phyloP scores from a whole-genome alignment of 805 yeast genomes.

The Starmera dryadoides region DNA sequence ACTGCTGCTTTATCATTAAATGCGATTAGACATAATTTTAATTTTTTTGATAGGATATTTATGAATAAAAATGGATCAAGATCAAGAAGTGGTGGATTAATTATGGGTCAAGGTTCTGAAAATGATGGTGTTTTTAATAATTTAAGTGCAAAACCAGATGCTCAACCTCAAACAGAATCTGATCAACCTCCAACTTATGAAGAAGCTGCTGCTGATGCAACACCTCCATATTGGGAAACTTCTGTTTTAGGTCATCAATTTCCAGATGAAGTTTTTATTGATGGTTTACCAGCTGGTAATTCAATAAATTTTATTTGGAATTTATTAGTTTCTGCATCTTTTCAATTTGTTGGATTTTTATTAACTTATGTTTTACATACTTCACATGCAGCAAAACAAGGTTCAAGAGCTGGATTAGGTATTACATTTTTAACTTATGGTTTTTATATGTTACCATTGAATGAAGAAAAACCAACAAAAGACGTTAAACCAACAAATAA shows the following conservation, averaged over 20 bases:
- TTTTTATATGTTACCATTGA: slow-evolving; percentile 43
- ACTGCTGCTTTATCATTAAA: slow-evolving; percentile 6
- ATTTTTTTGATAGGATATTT: slow-evolving; percentile 30
- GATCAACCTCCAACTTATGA: slow-evolving; percentile 84
- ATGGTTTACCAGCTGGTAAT: slow-evolving; percentile 93
- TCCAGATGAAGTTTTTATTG: slow-evolving; percentile 85
- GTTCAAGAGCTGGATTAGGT: slow-evolving; percentile 89
- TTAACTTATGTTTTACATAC: slow-evolving; percentile 88
- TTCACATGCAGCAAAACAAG: slow-evolving; percentile 95
- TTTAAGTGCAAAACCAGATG: slow-evolving; percentile 82
- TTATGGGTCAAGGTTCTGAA: slow-evolving; percentile 26
- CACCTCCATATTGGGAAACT: slow-evolving; percentile 97
- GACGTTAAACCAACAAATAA: slow-evolving; percentile 11
- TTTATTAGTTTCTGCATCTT: slow-evolving; percentile 77
- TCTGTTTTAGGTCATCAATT: slow-evolving; percentile 70
- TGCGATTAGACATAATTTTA: slow-evolving; percentile 28
- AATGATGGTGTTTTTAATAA: slow-evolving; percentile 93
- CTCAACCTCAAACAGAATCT: slow-evolving; percentile 20
- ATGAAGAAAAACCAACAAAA: slow-evolving; percentile 20
- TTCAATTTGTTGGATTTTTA: slow-evolving; percentile 90
- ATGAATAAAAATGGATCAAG: slow-evolving; percentile 10
- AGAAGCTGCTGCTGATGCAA: slow-evolving; percentile 88
- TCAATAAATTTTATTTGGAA: slow-evolving; percentile 89
- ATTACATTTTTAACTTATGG: slow-evolving; percentile 73
- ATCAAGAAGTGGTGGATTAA: neutral